Base-by-base conservation (phyloP, 192 early-diverging fungal genomes). In the Pecoramyces ruminantium region DNA sequence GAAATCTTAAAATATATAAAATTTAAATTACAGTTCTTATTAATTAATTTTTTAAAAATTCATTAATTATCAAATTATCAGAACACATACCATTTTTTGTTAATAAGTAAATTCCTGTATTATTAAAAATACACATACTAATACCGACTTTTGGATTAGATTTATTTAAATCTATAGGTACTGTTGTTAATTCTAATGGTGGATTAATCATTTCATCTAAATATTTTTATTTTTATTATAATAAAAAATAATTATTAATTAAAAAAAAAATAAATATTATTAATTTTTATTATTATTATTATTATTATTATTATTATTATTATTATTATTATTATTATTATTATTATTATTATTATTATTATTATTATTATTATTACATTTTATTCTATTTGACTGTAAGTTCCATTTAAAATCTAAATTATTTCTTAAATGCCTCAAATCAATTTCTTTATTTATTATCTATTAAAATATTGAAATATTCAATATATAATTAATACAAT, bases 1-100 rank as follows among this genome's bases (percentile, higher is more conserved):
- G 42, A 79, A 28, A 80, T 28, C 25, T 30, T 81, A 30, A 39
- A 67, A 79, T 81, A 67, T 30, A 79, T 81, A 30, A 81, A 9
- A 9, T 30, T 30, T n/a, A n/a, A n/a, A n/a, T n/a, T n/a, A n/a
- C n/a, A n/a, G n/a, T n/a, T n/a, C n/a, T 79, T 83, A 34, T 34
- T 34, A 6, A 3, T 34, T 6, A 34, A 34, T 34, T 6, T 34
- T 34, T 6, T 34, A 58, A 28, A 18, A 28, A 83, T 13, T 28
- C 40, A 51, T 29, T 79, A 27, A 0, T 42, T 77, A 29, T 29
- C 18, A 34, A 21, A 79, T 38, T 92, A n/a, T n/a, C n/a, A n/a
- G n/a, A n/a, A n/a, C n/a, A n/a, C n/a, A n/a, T n/a, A 95, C 95
- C 94, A 83, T 95, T 93, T 30, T 88, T 82, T 4, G 91, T 89